These are phyloP conservation scores for Saksenaea vasiformis DNA, from an alignment of 371 early-diverging fungal species.

Conservation along the genomic window DNA sequence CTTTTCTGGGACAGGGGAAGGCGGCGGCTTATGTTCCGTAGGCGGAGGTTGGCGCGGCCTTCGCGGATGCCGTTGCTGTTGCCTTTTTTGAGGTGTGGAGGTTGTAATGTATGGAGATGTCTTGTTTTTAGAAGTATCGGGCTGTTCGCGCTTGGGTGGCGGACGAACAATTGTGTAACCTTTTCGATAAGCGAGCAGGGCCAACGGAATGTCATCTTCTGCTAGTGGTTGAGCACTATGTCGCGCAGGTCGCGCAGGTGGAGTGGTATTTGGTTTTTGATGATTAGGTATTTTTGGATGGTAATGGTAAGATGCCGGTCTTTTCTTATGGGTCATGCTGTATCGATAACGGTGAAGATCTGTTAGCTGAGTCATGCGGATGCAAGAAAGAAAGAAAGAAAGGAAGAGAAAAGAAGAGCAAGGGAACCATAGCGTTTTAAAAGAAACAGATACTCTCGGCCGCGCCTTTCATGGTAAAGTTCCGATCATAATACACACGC, in stretches of 20 bases:
- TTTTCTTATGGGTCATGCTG: background rate
- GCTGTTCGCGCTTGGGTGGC: background rate
- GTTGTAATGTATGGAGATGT: background rate
- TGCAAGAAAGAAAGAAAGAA: background rate
- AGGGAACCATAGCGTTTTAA: background rate
- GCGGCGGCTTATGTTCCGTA: background rate
- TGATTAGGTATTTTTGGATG: background rate
- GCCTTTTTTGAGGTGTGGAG: background rate
- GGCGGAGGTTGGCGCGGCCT: background rate
- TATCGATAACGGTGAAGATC: background rate
- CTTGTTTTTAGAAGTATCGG: background rate
- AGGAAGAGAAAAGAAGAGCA: background rate
- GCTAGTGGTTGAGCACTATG: background rate
- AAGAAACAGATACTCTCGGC: background rate
- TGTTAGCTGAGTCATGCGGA: background rate
- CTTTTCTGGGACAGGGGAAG: background rate
- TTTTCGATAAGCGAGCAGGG: slow-evolving; percentile 22
- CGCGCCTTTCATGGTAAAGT: background rate
- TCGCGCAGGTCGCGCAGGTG: background rate
- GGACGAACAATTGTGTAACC: slow-evolving; percentile 1
- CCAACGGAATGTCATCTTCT: slow-evolving; percentile 31
- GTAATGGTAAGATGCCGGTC: background rate
- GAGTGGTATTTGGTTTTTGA: background rate
- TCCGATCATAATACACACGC: no score
- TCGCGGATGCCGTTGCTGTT: background rate